Percentiles rank a stretch among this genome's conserved stretches.
These are phyloP conservation scores for Arthrobotrys iridis DNA, from an alignment of 2,329 filamentous ascomycete species.

Conservation along the genomic window DNA sequence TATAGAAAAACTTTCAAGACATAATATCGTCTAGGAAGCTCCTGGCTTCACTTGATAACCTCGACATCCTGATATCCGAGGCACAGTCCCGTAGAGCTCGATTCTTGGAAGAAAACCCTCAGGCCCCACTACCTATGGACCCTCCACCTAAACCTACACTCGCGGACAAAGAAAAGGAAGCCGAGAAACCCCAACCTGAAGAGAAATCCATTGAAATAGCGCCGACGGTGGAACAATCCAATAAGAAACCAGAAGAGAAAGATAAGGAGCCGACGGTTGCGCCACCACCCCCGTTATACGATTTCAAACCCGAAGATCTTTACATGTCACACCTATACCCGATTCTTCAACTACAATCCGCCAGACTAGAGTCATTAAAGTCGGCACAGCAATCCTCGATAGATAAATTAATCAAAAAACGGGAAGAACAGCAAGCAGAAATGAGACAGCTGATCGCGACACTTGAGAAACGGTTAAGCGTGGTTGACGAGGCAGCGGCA, in stretches of 20 bases:
- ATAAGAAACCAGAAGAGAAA: not conserved
- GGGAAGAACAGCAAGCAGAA: conserved; percentile 33
- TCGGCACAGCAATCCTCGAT: conserved; percentile 36
- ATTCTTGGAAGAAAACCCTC: conserved; percentile 28
- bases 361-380: conserved; percentile 30
- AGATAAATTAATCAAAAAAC: conserved; percentile 23
- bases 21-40: conserved; percentile 40
- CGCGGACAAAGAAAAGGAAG: not conserved
- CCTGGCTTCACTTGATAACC: conserved; percentile 42
- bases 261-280: not conserved
- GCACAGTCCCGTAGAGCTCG: conserved; percentile 27
- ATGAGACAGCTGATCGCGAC: conserved; percentile 28
- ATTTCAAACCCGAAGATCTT: conserved; percentile 38
- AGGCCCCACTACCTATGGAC: conserved; percentile 28
- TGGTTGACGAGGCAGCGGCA: conserved; percentile 58
- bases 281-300: conserved; percentile 16
- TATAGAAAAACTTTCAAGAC: conserved; percentile 51
- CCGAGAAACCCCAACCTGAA: not conserved
- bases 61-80: conserved; percentile 48
- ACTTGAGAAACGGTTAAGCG: conserved; percentile 28
- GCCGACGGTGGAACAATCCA: not conserved
- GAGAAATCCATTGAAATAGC: not conserved
- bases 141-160: conserved; percentile 27
- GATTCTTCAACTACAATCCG: conserved; percentile 36
- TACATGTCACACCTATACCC: conserved; percentile 43